Evolutionary conservation across 2,329 filamentous ascomycete species (phyloP).

Genomic region (Pochonia chlamydosporia): DNA sequence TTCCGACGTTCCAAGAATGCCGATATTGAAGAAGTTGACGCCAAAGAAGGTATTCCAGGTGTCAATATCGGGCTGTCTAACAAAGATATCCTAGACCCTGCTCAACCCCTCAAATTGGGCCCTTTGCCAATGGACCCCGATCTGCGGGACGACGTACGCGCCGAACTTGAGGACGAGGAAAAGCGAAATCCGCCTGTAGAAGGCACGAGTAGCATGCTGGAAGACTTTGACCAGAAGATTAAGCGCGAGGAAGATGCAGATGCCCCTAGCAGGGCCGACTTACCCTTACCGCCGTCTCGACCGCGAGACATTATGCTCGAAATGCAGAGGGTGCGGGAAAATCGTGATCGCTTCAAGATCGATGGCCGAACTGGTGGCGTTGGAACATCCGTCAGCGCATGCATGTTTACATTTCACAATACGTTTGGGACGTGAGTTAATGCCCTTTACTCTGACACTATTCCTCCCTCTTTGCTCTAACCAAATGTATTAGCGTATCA

Average conservation of each 20-base stretch:
- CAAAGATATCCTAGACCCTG: constrained; percentile 52
- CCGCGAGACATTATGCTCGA: constrained; percentile 90
- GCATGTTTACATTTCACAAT: constrained; percentile 99
- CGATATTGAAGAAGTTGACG: constrained; percentile 57
- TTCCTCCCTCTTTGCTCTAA: neutral
- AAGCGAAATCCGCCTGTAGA: constrained; percentile 63
- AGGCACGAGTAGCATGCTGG: constrained; percentile 69
- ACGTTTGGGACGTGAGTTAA: constrained; percentile 72
- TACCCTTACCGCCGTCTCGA: constrained; percentile 82
- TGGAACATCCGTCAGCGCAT: constrained; percentile 77
- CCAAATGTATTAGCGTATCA: constrained; percentile 58
- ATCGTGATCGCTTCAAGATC: constrained; percentile 85
- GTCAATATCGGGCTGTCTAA: constrained; percentile 57
- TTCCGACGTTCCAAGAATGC: constrained; percentile 52
- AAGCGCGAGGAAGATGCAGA: constrained; percentile 90
- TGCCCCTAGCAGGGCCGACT: constrained; percentile 67
- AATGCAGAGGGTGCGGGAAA: constrained; percentile 88
- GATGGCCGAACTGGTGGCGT: constrained; percentile 78
- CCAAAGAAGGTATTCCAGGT: constrained; percentile 59
- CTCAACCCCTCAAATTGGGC: constrained; percentile 64
- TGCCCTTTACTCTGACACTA: neutral
- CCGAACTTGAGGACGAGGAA: constrained; percentile 83
- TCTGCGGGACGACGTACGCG: constrained; percentile 76
- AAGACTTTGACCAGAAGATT: constrained; percentile 81
- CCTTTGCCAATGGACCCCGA: constrained; percentile 78